These are phyloP conservation scores for Pogostemon cablin DNA, from an alignment of 257 asterid genomes.

Conservation along the genomic window DNA sequence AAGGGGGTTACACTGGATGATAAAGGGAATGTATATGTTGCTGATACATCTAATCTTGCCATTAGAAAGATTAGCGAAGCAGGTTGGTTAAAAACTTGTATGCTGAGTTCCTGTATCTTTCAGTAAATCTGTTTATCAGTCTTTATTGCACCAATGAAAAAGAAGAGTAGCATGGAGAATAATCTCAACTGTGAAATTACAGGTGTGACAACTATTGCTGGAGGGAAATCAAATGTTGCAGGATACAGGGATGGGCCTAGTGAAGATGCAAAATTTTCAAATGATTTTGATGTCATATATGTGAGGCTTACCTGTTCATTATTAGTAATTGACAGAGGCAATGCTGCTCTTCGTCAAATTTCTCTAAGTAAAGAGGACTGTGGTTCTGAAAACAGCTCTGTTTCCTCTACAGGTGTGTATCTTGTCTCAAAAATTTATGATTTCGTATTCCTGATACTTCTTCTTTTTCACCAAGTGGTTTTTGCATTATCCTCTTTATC, in stretches of 20 bases:
- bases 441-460: neutral
- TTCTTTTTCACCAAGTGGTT: conserved; percentile 2
- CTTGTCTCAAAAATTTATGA: conserved; percentile 12
- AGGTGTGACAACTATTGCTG: conserved; percentile 99
- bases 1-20: conserved; percentile 93
- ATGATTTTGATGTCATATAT: conserved; percentile 84
- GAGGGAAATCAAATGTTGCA: conserved; percentile 90
- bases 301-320: conserved; percentile 83
- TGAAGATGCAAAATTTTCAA: conserved; percentile 93
- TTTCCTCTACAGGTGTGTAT: conserved; percentile 66
- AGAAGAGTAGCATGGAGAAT: conserved; percentile 20
- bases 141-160: neutral
- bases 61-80: conserved; percentile 96
- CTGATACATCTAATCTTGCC: conserved; percentile 90
- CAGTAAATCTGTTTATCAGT: neutral
- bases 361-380: conserved; percentile 87
- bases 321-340: conserved; percentile 90
- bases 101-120: neutral
- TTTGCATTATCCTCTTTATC: neutral
- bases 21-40: conserved; percentile 93
- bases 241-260: conserved; percentile 99
- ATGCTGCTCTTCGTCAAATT: conserved; percentile 97
- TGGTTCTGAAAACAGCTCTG: conserved; percentile 62
- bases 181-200: conserved; percentile 33
- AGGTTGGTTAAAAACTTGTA: conserved; percentile 44